Evolutionary conservation across 2,329 filamentous ascomycete species (phyloP), one percentile per base, ranked within the genome.

Genomic region (Alternaria alternata): DNA sequence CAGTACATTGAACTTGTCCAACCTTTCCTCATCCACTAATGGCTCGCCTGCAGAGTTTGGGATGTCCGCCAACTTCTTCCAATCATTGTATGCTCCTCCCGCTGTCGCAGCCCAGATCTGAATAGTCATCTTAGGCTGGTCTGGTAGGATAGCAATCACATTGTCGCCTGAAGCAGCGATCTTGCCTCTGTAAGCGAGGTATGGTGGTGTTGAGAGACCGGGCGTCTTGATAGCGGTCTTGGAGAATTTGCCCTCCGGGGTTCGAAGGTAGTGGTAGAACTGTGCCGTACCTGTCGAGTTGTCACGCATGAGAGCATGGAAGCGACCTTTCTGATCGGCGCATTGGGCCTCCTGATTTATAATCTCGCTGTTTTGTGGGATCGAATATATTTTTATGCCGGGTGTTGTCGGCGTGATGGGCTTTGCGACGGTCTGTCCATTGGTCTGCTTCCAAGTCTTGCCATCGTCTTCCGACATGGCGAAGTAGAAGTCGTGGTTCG

Each of bases 261-360:
- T 73, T 3, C 75, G 69, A 4, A 76, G 61, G 59, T 76, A 77
- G 52, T 77, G 75, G 49, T 76, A 77, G 62, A 75, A 77, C 3
- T 46, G 66, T 1, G 69, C 54, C 1, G 67, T 73, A 0, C 74
- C 74, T 1, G 70, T 66, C 3, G 65, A 61, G 34, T 73, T 78
- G 52, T 85, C 82, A 4, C 83, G 75, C 63, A 85, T 85, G 30
- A 85, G 65, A 1, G 84, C 80, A 53, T 85, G 83, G 56, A 85
- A 81, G 1, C 81, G 79, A 0, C 83, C 83, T 2, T 75, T 76
- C 3, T 64, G 61, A 47, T 84, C 83, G 3, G 81, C 80, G 7
- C 79, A 80, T 63, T 85, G 83, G 3, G 80, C 79, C 72, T 85
- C 83, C 70, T 86, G 83, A 62, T 85, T 85, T 57, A 81, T 79